A percentile compares a stretch with the other conserved stretches of the same genome.
These are phyloP conservation scores for Claviceps pazoutovae DNA, from an alignment of 2,329 filamentous ascomycete genomes.

Conservation along the genomic window DNA sequence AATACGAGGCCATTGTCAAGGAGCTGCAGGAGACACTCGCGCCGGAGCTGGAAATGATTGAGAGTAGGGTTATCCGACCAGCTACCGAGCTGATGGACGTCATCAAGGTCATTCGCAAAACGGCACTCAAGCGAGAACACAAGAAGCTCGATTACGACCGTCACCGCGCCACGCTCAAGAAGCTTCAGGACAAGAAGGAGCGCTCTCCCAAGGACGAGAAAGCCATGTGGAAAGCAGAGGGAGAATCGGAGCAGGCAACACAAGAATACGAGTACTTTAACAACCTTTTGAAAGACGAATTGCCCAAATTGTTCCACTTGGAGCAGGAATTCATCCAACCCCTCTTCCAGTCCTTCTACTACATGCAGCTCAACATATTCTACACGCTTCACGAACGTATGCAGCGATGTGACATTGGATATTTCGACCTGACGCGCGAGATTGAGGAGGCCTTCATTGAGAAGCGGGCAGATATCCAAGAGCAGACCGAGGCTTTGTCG, in stretches of 20 bases:
- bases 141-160: slow-evolving; percentile 96
- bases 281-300: slow-evolving; percentile 86
- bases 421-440: slow-evolving; percentile 84
- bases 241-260: slow-evolving; percentile 77
- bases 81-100: slow-evolving; percentile 89
- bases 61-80: slow-evolving; percentile 76
- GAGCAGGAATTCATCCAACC: slow-evolving; percentile 93
- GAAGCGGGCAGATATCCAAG: slow-evolving; percentile 80
- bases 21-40: slow-evolving; percentile 79
- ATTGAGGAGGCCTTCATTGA: slow-evolving; percentile 82
- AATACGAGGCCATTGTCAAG: slow-evolving; percentile 83
- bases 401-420: slow-evolving; percentile 93
- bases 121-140: slow-evolving; percentile 79
- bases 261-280: slow-evolving; percentile 98
- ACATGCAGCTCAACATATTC: slow-evolving; percentile 99
- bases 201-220: slow-evolving; percentile 95
- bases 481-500: slow-evolving; percentile 65
- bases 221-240: slow-evolving; percentile 89
- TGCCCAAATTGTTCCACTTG: slow-evolving; percentile 79
- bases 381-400: slow-evolving; percentile 97
- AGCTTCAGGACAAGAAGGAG: slow-evolving; percentile 95
- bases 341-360: slow-evolving; percentile 97
- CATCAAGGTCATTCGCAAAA: slow-evolving; percentile 89
- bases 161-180: slow-evolving; percentile 71
- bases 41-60: slow-evolving; percentile 96